Conservation (phyloP, 2,329 filamentous ascomycete species). For the Fusarium caatingaense region DNA sequence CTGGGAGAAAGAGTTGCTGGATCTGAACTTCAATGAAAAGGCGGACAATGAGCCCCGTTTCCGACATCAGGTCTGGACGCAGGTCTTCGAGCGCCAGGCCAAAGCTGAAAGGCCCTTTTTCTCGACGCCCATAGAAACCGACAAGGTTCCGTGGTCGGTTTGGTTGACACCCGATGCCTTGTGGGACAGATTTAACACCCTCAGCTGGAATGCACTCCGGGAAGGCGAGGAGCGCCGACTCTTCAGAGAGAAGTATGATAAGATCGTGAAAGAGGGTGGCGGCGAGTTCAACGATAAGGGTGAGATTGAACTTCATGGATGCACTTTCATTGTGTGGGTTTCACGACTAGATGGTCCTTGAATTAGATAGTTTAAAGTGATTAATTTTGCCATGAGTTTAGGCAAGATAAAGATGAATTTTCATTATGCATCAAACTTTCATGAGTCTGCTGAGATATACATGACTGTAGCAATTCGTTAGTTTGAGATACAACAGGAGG, state of each 20-base stretch:
- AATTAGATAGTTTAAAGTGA: not conserved
- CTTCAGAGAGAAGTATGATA: slow-evolving; percentile 63
- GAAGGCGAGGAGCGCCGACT: slow-evolving; percentile 61
- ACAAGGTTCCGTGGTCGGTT: slow-evolving; percentile 53
- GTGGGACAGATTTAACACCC: slow-evolving; percentile 72
- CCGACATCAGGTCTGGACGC: slow-evolving; percentile 71
- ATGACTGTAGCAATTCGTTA: slow-evolving; percentile 62
- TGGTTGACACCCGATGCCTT: slow-evolving; percentile 70
- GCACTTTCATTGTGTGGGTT: slow-evolving; percentile 73
- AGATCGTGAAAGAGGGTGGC: slow-evolving; percentile 63
- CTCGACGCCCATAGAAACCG: slow-evolving; percentile 69
- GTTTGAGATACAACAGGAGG: not conserved
- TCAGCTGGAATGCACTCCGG: slow-evolving; percentile 75
- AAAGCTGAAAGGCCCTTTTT: slow-evolving; percentile 62
- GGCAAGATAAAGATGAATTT: slow-evolving; percentile 29
- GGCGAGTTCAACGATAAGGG: slow-evolving; percentile 70
- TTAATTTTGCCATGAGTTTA: slow-evolving; percentile 1
- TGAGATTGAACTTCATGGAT: slow-evolving; percentile 72
- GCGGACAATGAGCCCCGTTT: slow-evolving; percentile 72
- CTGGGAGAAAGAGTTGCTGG: slow-evolving; percentile 73
- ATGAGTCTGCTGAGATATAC: slow-evolving; percentile 75
- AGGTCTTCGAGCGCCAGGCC: slow-evolving; percentile 71
- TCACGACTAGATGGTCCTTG: slow-evolving; percentile 49
- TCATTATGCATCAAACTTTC: slow-evolving; percentile 37
- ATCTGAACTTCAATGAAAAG: slow-evolving; percentile 65